phyloP scores from a whole-genome alignment of 306 rosid species.

The Geum urbanum region DNA sequence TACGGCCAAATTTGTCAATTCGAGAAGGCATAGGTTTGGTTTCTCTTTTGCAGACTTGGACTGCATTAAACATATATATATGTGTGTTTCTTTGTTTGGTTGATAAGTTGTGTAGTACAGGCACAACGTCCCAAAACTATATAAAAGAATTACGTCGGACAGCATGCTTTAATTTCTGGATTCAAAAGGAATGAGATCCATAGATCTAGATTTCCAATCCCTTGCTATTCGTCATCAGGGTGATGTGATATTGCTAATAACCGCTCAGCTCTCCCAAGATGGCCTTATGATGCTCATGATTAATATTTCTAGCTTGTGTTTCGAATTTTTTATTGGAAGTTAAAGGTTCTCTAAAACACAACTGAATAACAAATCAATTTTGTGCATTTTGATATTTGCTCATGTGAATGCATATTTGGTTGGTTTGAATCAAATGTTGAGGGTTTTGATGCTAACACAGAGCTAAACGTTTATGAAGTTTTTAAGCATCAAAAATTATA shows the following conservation, averaged over 20 bases:
- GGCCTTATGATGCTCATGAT: too few species aligned
- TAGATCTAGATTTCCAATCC: not conserved
- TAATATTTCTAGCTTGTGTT: too few species aligned
- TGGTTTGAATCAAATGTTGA: too few species aligned
- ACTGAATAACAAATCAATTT: not conserved
- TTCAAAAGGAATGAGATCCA: not conserved
- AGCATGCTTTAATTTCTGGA: not conserved
- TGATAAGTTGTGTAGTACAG: not conserved
- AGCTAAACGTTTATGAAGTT: not conserved
- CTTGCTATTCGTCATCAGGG: not conserved
- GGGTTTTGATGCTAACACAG: not conserved
- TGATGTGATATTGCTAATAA: not conserved
- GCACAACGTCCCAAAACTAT: not conserved
- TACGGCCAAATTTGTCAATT: slow-evolving; percentile 82
- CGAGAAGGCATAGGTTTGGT: slow-evolving; percentile 92
- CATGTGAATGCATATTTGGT: not conserved
- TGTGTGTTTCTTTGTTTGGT: not conserved
- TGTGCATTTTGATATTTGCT: not conserved
- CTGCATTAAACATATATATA: not conserved
- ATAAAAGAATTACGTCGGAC: not conserved
- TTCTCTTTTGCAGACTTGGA: slow-evolving; percentile 4
- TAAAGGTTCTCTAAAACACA: not conserved
- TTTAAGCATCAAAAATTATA: not conserved
- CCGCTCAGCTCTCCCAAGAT: not conserved
- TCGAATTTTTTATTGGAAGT: not conserved